phyloP scores from a whole-genome alignment of 73 alveolate genomes.

The Paramecium sonneborni region DNA sequence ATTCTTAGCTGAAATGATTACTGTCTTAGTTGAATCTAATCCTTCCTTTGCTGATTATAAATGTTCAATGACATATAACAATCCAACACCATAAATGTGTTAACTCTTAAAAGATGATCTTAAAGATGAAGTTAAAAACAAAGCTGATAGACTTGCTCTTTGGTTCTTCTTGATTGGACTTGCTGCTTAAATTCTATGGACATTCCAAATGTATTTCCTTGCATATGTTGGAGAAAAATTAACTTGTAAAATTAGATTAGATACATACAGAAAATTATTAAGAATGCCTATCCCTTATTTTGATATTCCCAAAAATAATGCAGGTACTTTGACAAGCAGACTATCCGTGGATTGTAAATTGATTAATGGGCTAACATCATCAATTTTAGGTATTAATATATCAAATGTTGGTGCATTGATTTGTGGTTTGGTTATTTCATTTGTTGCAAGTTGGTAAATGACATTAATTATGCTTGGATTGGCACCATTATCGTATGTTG shows the following conservation, averaged over 20 bases:
- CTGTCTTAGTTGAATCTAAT: slow-evolving; percentile 21
- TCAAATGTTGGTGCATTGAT: slow-evolving; percentile 64
- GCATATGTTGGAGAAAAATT: slow-evolving; percentile 80
- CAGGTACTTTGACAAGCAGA: slow-evolving; percentile 85
- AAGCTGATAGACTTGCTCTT: slow-evolving; percentile 54
- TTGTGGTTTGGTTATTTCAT: slow-evolving; percentile 75
- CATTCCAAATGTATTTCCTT: slow-evolving; percentile 69
- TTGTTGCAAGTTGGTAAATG: slow-evolving; percentile 74
- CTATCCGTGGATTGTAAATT: slow-evolving; percentile 65
- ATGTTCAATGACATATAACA: neutral
- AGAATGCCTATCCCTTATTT: slow-evolving; percentile 85
- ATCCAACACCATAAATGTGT: neutral
- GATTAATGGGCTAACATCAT: slow-evolving; percentile 52
- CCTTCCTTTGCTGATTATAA: slow-evolving; percentile 16
- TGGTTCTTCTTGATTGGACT: slow-evolving; percentile 52
- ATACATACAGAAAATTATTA: slow-evolving; percentile 73
- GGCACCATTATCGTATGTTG: slow-evolving; percentile 73
- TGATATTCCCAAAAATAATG: slow-evolving; percentile 83
- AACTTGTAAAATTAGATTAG: slow-evolving; percentile 78
- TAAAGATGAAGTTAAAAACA: neutral
- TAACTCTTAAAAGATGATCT: neutral
- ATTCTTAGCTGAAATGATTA: slow-evolving; percentile 34
- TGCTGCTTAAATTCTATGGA: slow-evolving; percentile 56
- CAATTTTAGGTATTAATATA: slow-evolving; percentile 37
- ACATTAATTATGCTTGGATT: slow-evolving; percentile 75